These are phyloP conservation scores for Pseudopyrenochaeta lycopersici DNA, from an alignment of 2,329 filamentous ascomycete genomes.

Conservation along the genomic window DNA sequence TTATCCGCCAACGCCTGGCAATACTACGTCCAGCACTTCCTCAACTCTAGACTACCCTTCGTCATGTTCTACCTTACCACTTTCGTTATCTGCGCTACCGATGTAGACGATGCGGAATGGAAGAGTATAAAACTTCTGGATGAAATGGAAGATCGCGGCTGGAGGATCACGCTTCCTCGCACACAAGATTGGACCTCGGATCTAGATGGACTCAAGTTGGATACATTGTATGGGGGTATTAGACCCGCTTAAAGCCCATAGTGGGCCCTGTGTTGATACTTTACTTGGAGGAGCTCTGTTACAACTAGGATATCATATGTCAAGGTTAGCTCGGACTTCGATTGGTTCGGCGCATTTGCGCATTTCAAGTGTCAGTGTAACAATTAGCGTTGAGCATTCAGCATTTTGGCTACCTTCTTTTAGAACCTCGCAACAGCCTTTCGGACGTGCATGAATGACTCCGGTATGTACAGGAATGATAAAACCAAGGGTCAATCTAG, in stretches of 20 bases:
- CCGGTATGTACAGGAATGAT: too few relatives aligned
- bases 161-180: conserved; percentile 27
- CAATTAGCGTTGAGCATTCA: too few relatives aligned
- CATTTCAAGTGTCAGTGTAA: too few relatives aligned
- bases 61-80: conserved; percentile 39
- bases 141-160: conserved; percentile 35
- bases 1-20: conserved; percentile 41
- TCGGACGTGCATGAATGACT: too few relatives aligned
- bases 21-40: conserved; percentile 38
- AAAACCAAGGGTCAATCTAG: too few relatives aligned
- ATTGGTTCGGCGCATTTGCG: too few relatives aligned
- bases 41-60: conserved; percentile 40
- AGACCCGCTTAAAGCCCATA: conserved; percentile 14
- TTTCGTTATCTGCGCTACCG: conserved; percentile 34
- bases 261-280: neutral
- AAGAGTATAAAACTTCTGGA: conserved; percentile 22
- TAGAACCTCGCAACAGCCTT: too few relatives aligned
- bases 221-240: conserved; percentile 28
- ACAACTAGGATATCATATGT: too few relatives aligned
- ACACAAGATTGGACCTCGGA: conserved; percentile 25
- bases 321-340: too few relatives aligned
- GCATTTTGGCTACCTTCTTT: too few relatives aligned
- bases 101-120: conserved; percentile 24
- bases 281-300: too few relatives aligned
- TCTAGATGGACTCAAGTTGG: conserved; percentile 27